Conservation (phyloP, 139 green algal species). For the Deuterostichococcus epilithicus region DNA sequence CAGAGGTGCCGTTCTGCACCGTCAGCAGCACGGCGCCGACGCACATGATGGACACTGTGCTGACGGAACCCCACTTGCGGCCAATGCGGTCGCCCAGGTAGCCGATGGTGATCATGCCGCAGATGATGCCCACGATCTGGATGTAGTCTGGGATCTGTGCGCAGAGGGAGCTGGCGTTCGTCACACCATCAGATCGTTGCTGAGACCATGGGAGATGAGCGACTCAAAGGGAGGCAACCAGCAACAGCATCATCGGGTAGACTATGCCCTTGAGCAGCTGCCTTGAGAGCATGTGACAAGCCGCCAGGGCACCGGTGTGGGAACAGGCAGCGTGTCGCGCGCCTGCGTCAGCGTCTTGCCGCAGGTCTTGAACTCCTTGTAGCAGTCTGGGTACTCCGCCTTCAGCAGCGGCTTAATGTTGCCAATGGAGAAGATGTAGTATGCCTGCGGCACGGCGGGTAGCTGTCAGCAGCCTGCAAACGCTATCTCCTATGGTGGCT, state of each 20-base stretch:
- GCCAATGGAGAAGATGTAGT: conserved; percentile 48
- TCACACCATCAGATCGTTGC: no score
- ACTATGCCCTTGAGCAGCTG: no score
- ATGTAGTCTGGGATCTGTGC: conserved; percentile 13
- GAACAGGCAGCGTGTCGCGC: no score
- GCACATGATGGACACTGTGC: conserved; percentile 60
- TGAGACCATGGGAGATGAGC: no score
- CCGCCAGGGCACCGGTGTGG: no score
- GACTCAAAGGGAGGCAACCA: no score
- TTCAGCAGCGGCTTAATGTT: conserved; percentile 37
- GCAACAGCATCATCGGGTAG: no score
- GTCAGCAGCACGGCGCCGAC: conserved; percentile 56
- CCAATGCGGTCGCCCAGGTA: conserved; percentile 55
- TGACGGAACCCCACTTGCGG: conserved; percentile 58
- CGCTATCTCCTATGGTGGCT: no score
- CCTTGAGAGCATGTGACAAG: no score
- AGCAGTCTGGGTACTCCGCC: conserved; percentile 26
- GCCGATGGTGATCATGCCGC: conserved; percentile 43
- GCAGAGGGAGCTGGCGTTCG: no score
- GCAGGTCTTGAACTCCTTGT: neutral
- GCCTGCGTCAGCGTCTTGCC: neutral
- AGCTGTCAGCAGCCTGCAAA: neutral
- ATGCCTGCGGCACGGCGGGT: conserved; percentile 17
- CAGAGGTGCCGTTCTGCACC: conserved; percentile 6
- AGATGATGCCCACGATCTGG: conserved; percentile 50